A percentile compares a stretch with the other conserved stretches of the same genome.
Conservation (phyloP, 257 asterid species). For the Cordia subcordata region DNA sequence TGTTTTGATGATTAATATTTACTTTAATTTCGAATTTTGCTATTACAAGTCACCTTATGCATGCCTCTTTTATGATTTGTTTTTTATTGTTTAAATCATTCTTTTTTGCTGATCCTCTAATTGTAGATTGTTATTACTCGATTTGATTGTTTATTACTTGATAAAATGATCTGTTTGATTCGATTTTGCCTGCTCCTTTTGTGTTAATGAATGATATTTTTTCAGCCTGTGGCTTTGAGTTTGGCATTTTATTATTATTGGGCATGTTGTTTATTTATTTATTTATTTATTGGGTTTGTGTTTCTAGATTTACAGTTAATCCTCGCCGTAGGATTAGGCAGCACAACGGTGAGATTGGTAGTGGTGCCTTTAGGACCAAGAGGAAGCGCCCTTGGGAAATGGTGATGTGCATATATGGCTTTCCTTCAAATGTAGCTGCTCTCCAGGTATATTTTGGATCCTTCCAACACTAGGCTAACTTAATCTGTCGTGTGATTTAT, state of each 20-base stretch:
- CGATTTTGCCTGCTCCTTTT: background rate
- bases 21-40: background rate
- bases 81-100: too few species aligned
- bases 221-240: background rate
- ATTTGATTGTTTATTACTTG: too few species aligned
- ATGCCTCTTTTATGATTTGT: background rate
- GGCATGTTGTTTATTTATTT: background rate
- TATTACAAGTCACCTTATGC: background rate
- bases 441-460: conserved; percentile 55
- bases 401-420: conserved; percentile 91
- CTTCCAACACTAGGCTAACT: background rate
- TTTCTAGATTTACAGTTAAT: conserved; percentile 69
- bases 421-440: conserved; percentile 79
- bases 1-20: background rate
- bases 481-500: background rate
- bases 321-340: conserved; percentile 91
- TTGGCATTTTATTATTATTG: background rate
- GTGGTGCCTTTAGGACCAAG: conserved; percentile 91
- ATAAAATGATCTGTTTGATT: too few species aligned
- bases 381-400: conserved; percentile 95
- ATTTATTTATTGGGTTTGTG: background rate
- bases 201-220: background rate
- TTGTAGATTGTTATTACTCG: too few species aligned
- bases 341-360: conserved; percentile 80
- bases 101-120: too few species aligned